phyloP scores from a whole-genome alignment of 176 grass and related monocot genomes.

The Carex littledalei region DNA sequence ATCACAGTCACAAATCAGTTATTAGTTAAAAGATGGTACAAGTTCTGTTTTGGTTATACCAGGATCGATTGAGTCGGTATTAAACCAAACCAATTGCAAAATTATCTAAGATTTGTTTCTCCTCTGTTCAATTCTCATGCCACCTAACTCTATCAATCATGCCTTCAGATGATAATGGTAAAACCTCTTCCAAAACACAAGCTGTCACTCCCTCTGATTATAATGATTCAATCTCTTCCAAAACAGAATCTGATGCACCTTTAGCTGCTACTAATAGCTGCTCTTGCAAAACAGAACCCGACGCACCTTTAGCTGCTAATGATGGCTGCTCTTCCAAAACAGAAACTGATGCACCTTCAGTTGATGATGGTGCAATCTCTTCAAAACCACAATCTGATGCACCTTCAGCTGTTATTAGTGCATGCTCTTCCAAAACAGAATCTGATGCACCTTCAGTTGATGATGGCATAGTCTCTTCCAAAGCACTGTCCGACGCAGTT shows the following conservation, averaged over 20 bases:
- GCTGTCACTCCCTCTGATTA: background rate
- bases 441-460: background rate
- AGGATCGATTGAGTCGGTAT: background rate
- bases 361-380: too few relatives aligned
- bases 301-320: background rate
- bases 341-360: too few relatives aligned
- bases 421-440: background rate
- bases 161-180: background rate
- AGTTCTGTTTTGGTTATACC: background rate
- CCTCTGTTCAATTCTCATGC: conserved; percentile 14
- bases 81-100: background rate
- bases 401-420: too few relatives aligned
- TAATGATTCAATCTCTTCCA: background rate
- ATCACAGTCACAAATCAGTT: background rate
- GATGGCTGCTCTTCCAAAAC: background rate
- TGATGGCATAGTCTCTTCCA: background rate
- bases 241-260: background rate
- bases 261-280: background rate
- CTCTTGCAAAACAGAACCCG: background rate
- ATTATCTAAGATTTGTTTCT: background rate
- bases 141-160: conserved; percentile 7
- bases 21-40: background rate
- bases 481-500: too few relatives aligned
- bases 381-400: too few relatives aligned
- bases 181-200: background rate